A percentile compares a stretch with the other conserved stretches of the same genome.
These are phyloP conservation scores for Colletotrichum shisoi DNA, from an alignment of 2,329 filamentous ascomycete genomes.

Conservation along the genomic window DNA sequence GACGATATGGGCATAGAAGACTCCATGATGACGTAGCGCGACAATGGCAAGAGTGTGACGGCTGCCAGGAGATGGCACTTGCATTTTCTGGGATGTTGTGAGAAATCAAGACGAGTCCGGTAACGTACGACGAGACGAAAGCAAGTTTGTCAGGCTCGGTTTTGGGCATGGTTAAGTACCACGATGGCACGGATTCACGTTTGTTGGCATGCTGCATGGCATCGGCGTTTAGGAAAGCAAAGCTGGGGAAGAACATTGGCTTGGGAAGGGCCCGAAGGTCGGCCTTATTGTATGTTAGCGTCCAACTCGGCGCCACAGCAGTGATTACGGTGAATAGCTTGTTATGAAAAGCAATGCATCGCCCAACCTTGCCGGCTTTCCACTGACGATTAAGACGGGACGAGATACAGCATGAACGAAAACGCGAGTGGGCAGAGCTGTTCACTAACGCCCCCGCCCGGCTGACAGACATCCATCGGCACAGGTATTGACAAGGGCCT, in stretches of 20 bases:
- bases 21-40: conserved; percentile 65
- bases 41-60: neutral
- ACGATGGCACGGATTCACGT: conserved; percentile 34
- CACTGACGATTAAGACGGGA: neutral
- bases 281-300: conserved; percentile 33
- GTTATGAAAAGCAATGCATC: conserved; percentile 26
- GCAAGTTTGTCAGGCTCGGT: conserved; percentile 25
- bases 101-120: conserved; percentile 22
- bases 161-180: conserved; percentile 36
- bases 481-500: no score
- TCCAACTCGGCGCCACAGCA: neutral
- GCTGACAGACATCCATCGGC: neutral
- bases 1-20: conserved; percentile 77
- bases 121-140: conserved; percentile 30
- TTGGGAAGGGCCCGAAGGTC: conserved; percentile 24
- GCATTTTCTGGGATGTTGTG: conserved; percentile 20
- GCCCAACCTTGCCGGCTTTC: neutral
- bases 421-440: neutral
- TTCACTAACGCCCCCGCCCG: neutral
- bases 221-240: conserved; percentile 45
- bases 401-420: neutral
- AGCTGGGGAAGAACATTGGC: conserved; percentile 35
- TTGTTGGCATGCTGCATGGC: conserved; percentile 48
- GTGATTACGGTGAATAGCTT: conserved; percentile 10
- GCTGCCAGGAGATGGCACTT: conserved; percentile 5